Conservation (phyloP, 2,329 filamentous ascomycete species). For the Rhexocercosporidium sp. region DNA sequence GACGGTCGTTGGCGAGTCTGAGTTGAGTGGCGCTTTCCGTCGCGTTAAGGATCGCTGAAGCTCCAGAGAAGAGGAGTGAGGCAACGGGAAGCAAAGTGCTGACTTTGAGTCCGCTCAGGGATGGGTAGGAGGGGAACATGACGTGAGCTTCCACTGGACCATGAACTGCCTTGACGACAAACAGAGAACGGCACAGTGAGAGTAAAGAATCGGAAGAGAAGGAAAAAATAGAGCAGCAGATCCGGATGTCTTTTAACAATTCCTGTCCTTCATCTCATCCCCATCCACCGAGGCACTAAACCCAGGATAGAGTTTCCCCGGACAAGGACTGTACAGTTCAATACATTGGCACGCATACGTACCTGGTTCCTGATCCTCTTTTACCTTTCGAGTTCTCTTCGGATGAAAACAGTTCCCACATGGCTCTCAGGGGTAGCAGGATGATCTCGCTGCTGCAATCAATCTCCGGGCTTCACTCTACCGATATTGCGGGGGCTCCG, state of each 20-base stretch:
- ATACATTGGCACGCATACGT: not conserved
- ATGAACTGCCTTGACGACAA: not conserved
- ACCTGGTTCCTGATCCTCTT: not conserved
- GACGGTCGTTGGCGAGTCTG: constrained; percentile 51
- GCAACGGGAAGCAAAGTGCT: not conserved
- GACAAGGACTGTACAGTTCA: not conserved
- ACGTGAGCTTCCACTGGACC: not conserved
- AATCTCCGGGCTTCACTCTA: constrained; percentile 1
- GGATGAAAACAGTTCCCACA: not conserved
- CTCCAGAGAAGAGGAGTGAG: not conserved
- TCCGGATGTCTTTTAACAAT: not conserved
- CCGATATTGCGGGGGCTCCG: constrained; percentile 13
- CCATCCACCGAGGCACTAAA: not conserved
- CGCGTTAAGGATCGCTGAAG: constrained; percentile 22
- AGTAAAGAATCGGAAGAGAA: not conserved
- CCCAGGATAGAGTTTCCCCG: constrained; percentile 5
- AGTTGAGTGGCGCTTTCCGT: constrained; percentile 41
- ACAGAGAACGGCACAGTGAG: not conserved
- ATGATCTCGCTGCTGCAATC: not conserved
- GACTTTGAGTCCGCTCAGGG: not conserved
- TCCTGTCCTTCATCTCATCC: not conserved
- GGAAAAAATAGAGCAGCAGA: not conserved
- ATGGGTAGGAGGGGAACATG: constrained; percentile 1
- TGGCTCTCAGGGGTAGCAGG: not conserved
- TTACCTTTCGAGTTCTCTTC: not conserved